Base-by-base conservation (phyloP, 2,329 filamentous ascomycete genomes). In the Arthrobotrys iridis region DNA sequence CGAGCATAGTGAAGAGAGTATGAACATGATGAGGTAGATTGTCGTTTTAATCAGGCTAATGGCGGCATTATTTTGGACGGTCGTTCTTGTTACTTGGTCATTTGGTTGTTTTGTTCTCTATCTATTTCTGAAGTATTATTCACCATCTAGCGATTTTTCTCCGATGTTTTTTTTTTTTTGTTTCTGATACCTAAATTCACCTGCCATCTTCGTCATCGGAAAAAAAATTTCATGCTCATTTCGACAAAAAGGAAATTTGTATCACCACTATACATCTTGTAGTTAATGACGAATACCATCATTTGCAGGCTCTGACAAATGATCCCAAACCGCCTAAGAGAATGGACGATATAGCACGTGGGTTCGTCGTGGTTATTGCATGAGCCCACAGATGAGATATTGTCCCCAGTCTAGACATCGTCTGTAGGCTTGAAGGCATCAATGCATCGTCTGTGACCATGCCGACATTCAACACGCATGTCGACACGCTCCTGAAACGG, bases 201-300 rank as follows among this genome's bases (percentile, higher is more conserved):
- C 46, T 60, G 52, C 41, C 46, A 26, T 50, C 20, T 68, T 55
- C 50, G 50, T 55, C 50, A 20, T 33, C 46, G n/a, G 10, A 10
- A 37, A 10, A 41, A 59, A 59, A 43, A 10, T 59, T 45, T 59
- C 35, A n/a, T 30, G 22, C 7, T 57, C 46, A 50, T 63, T 70
- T 55, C 65, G 41, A 63, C 18, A 30, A 62, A 24, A 46, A 43
- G 33, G 20, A 20, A 2, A 33, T 4, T 68, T 68, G 48, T 55
- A 66, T 37, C 26, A 35, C n/a, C 64, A 24, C 28, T 50, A 68
- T 37, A 35, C 30, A 46, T 55, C 55, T 62, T 70, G 45, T 70
- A 70, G 55, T 55, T 55, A 52, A 55, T 28, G 35, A 57, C 57
- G 45, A 46, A 43, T 50, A 50, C 41, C 35, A 70, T 52, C 50